phyloP scores from a whole-genome alignment of 2,329 filamentous ascomycete species.

The Capronia coronata region DNA sequence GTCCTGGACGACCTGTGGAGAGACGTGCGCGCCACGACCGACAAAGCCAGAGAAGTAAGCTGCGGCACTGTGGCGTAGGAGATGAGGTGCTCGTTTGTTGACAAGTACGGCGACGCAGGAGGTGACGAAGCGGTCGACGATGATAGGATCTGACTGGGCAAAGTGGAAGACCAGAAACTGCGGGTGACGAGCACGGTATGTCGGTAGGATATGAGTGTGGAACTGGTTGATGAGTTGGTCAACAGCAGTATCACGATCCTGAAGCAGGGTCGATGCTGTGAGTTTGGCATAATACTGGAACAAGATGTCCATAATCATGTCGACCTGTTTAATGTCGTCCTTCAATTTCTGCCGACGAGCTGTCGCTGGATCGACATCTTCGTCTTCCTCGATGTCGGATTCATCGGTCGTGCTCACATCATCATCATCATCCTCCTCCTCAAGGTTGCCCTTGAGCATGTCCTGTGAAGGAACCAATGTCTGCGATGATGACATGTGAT shows the following conservation, averaged over 20 bases:
- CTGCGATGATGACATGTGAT: constrained; percentile 39
- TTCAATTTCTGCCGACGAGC: constrained; percentile 63
- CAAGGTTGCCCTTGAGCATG: constrained; percentile 49
- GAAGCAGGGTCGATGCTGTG: constrained; percentile 36
- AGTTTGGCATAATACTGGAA: constrained; percentile 71
- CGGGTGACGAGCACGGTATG: constrained; percentile 83
- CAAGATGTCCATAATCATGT: constrained; percentile 78
- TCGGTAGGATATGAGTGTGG: constrained; percentile 77
- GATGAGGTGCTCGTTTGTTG: constrained; percentile 61
- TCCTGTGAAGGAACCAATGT: constrained; percentile 30
- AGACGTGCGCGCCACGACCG: constrained; percentile 77
- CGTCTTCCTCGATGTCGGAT: constrained; percentile 62
- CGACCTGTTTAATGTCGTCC: constrained; percentile 82
- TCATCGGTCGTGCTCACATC: constrained; percentile 48
- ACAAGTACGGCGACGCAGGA: constrained; percentile 68
- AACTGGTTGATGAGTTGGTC: constrained; percentile 80
- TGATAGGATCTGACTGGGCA: constrained; percentile 68
- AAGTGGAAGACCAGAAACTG: constrained; percentile 97
- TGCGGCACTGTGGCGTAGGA: constrained; percentile 75
- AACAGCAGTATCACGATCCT: constrained; percentile 65
- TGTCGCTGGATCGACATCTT: constrained; percentile 46
- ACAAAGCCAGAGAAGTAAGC: constrained; percentile 94
- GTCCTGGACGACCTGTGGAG: constrained; percentile 66
- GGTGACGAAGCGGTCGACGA: constrained; percentile 76
- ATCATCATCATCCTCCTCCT: constrained; percentile 31